Conservation (phyloP, 305 asterid species). For the Fraxinus floribunda region DNA sequence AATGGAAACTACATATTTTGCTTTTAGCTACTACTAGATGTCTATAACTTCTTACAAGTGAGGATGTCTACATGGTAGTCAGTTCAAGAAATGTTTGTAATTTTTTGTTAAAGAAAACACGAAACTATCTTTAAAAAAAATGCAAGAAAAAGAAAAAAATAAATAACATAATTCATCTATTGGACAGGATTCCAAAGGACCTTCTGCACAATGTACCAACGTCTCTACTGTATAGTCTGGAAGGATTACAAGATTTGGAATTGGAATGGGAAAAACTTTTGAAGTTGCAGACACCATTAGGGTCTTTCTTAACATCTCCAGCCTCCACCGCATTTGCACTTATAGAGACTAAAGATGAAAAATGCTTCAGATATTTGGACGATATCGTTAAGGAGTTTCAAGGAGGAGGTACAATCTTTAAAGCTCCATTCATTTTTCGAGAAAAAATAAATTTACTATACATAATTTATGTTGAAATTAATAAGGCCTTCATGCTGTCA, state of each 20-base stretch:
- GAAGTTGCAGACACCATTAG: conserved; percentile 26
- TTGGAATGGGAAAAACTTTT: conserved; percentile 33
- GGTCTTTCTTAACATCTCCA: conserved; percentile 37
- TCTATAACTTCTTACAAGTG: too few species aligned
- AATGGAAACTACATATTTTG: too few species aligned
- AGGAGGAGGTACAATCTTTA: conserved; percentile 40
- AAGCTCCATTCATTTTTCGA: not conserved
- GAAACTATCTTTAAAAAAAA: too few species aligned
- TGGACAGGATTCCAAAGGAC: conserved; percentile 41
- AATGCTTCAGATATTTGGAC: conserved; percentile 30
- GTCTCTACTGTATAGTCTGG: conserved; percentile 30
- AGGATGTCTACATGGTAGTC: too few species aligned
- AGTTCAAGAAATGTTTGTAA: too few species aligned
- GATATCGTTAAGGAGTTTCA: conserved; percentile 23
- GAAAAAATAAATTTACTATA: not conserved
- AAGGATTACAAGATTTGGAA: conserved; percentile 34
- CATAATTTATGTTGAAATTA: not conserved
- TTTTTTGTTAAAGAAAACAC: too few species aligned
- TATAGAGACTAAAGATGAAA: conserved; percentile 33
- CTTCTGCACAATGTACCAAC: conserved; percentile 33
- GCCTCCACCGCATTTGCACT: conserved; percentile 40
- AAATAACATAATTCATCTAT: too few species aligned
- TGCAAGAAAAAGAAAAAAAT: too few species aligned
- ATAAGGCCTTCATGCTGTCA: not conserved
- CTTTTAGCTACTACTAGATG: too few species aligned